Evolutionary conservation across 2,329 filamentous ascomycete species (phyloP).

Genomic region (Blumeriella jaapii): DNA sequence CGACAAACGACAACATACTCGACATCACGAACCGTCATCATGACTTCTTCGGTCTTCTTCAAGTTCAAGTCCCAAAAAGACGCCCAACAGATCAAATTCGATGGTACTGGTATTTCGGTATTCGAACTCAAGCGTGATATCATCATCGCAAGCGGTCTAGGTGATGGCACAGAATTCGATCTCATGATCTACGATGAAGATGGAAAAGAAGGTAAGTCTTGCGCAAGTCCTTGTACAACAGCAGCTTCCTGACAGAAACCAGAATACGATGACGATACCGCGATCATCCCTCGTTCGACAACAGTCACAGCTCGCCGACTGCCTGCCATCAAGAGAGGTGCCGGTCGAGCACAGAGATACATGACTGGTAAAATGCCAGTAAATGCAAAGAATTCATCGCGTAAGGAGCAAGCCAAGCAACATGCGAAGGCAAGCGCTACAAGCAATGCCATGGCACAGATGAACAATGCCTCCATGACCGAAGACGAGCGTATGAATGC

Average conservation of each 20-base stretch:
- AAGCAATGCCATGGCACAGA: constrained; percentile 40
- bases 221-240: background rate
- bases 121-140: constrained; percentile 99
- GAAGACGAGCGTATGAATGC: constrained; percentile 91
- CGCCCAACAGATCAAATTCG: constrained; percentile 86
- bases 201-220: constrained; percentile 69
- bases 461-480: constrained; percentile 63
- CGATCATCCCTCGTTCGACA: constrained; percentile 90
- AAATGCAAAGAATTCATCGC: constrained; percentile 69
- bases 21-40: constrained; percentile 15
- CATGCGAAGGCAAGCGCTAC: constrained; percentile 44
- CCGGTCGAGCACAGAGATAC: constrained; percentile 86
- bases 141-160: constrained; percentile 84
- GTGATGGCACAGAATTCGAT: constrained; percentile 94
- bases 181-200: constrained; percentile 90
- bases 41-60: constrained; percentile 82
- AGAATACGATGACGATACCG: constrained; percentile 98
- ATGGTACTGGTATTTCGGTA: constrained; percentile 94
- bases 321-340: constrained; percentile 73
- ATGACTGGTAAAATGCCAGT: constrained; percentile 92
- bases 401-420: constrained; percentile 47
- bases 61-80: constrained; percentile 99
- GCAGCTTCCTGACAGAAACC: constrained; percentile 23
- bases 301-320: constrained; percentile 82
- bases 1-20: constrained; percentile 9